phyloP scores from a whole-genome alignment of 306 rosid species.

The Vigna mungo region DNA sequence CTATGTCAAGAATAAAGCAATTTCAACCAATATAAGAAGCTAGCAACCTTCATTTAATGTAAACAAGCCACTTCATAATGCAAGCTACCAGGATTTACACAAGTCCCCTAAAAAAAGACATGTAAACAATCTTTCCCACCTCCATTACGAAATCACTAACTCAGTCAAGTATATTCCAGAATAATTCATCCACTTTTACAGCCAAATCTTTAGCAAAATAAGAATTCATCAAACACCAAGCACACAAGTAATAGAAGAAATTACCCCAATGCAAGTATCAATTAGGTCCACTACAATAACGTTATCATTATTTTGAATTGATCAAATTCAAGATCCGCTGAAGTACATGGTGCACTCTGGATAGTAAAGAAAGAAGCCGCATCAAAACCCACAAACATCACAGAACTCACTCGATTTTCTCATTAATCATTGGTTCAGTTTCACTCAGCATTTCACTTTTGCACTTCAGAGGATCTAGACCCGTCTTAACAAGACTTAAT shows the following conservation, averaged over 20 bases:
- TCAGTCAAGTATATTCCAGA: slow-evolving; percentile 15
- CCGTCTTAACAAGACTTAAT: slow-evolving; percentile 10
- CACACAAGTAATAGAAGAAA: neutral
- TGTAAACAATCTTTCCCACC: slow-evolving; percentile 7
- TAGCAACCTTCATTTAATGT: neutral
- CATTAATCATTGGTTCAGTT: neutral
- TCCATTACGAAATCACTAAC: slow-evolving; percentile 23
- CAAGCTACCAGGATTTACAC: slow-evolving; percentile 28
- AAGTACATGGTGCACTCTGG: neutral
- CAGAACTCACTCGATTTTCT: slow-evolving; percentile 19
- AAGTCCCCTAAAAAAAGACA: slow-evolving; percentile 15
- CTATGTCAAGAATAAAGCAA: slow-evolving; percentile 2
- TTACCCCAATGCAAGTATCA: neutral
- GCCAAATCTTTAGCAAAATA: neutral
- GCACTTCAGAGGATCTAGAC: slow-evolving; percentile 11
- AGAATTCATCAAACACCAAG: neutral
- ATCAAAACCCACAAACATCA: neutral
- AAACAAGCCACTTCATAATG: slow-evolving; percentile 32
- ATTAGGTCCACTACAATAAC: neutral
- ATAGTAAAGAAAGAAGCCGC: neutral
- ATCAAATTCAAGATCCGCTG: slow-evolving; percentile 1
- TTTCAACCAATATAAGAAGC: neutral
- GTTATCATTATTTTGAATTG: neutral
- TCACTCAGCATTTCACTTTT: neutral
- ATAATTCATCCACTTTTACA: slow-evolving; percentile 2